These are phyloP conservation scores for Calocybe cyanea DNA, from an alignment of 768 basidiomycete genomes.

Conservation along the genomic window DNA sequence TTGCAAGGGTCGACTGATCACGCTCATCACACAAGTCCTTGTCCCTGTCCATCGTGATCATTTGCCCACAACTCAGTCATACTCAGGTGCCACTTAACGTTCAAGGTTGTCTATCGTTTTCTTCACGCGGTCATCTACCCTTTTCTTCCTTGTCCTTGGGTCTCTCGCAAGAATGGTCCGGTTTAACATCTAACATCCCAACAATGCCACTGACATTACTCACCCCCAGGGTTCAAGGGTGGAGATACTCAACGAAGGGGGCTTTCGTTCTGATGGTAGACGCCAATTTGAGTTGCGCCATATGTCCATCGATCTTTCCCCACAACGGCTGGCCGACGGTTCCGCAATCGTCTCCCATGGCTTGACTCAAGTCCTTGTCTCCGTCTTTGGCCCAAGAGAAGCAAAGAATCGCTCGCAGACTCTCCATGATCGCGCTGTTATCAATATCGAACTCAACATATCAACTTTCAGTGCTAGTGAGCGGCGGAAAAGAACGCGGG, in stretches of 20 bases:
- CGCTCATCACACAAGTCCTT: slow-evolving; percentile 5
- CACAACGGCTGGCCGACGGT: slow-evolving; percentile 79
- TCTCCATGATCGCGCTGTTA: slow-evolving; percentile 80
- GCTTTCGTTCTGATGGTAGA: slow-evolving; percentile 88
- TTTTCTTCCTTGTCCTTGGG: background rate
- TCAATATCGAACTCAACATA: slow-evolving; percentile 87
- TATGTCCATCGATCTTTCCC: slow-evolving; percentile 72
- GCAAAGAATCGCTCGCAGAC: slow-evolving; percentile 76
- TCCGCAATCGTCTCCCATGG: slow-evolving; percentile 84
- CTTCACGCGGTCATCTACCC: slow-evolving; percentile 6
- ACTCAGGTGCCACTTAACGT: too few species aligned
- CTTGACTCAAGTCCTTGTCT: slow-evolving; percentile 81
- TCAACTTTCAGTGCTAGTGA: slow-evolving; percentile 87
- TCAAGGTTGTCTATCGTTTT: background rate
- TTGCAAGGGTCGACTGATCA: background rate
- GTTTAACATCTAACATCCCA: slow-evolving; percentile 4
- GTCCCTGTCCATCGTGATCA: slow-evolving; percentile 9
- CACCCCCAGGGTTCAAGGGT: slow-evolving; percentile 43
- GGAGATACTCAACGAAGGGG: slow-evolving; percentile 81
- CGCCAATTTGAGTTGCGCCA: slow-evolving; percentile 89
- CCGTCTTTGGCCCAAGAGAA: slow-evolving; percentile 92
- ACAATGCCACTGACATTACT: slow-evolving; percentile 1
- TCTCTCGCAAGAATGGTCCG: slow-evolving; percentile 19
- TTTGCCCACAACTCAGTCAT: too few species aligned
- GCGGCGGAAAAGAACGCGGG: slow-evolving; percentile 67